Evolutionary conservation across 129 eudicot genomes (phyloP).

Genomic region (Escallonia herrerae): DNA sequence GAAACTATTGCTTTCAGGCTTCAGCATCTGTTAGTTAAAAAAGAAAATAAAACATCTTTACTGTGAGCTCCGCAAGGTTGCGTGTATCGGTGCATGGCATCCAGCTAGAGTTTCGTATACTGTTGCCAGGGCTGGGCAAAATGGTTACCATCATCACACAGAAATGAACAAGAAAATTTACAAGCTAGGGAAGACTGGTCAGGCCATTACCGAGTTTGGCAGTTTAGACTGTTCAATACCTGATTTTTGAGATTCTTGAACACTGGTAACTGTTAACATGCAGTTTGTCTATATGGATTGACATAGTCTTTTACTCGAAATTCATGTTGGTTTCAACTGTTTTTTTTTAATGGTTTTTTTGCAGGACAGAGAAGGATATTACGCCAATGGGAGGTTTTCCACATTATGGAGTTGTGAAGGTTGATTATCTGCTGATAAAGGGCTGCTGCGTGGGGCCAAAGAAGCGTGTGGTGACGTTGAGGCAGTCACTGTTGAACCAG

Average conservation of each 20-base stretch:
- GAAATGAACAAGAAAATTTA: slow-evolving; percentile 65
- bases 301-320: too few relatives aligned
- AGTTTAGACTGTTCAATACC: too few relatives aligned
- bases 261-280: too few relatives aligned
- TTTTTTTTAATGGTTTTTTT: not conserved
- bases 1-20: too few relatives aligned
- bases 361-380: slow-evolving; percentile 63
- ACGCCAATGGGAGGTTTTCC: slow-evolving; percentile 74
- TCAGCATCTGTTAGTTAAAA: too few relatives aligned
- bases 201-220: slow-evolving; percentile 53
- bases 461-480: slow-evolving; percentile 58
- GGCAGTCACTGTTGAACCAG: slow-evolving; percentile 52
- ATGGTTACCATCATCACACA: slow-evolving; percentile 58
- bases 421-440: slow-evolving; percentile 56
- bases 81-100: slow-evolving; percentile 68
- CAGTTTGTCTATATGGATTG: too few relatives aligned
- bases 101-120: slow-evolving; percentile 63
- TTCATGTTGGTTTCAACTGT: too few relatives aligned
- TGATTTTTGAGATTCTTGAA: too few relatives aligned
- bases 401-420: slow-evolving; percentile 61
- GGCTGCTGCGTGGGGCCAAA: slow-evolving; percentile 71
- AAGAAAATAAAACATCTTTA: too few relatives aligned
- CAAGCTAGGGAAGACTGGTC: slow-evolving; percentile 51
- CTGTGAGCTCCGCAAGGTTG: slow-evolving; percentile 76
- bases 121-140: slow-evolving; percentile 70